phyloP scores from a whole-genome alignment of 2,329 filamentous ascomycete genomes.

The Metarhizium anisopliae region DNA sequence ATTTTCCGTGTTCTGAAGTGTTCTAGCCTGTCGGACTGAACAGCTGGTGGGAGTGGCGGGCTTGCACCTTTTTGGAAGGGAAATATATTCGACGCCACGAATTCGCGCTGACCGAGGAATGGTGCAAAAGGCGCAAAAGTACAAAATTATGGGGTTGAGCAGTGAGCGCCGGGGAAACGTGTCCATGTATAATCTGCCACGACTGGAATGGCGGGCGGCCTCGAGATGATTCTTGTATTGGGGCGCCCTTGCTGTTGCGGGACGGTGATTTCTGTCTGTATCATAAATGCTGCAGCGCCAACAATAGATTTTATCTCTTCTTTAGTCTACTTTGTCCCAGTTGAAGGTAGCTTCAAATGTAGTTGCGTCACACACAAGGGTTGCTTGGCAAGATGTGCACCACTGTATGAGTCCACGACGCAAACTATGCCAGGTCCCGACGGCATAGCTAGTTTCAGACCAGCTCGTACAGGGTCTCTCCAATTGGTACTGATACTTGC shows the following conservation, averaged over 20 bases:
- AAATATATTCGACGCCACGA: background rate
- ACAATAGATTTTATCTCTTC: constrained; percentile 3
- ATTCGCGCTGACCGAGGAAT: background rate
- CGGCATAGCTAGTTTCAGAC: too few species aligned
- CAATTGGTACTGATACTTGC: too few species aligned
- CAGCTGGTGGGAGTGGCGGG: background rate
- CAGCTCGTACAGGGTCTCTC: too few species aligned
- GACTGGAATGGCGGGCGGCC: constrained; percentile 5
- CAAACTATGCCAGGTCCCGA: too few species aligned
- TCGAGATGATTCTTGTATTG: background rate
- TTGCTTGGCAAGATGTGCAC: too few species aligned
- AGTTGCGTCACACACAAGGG: background rate
- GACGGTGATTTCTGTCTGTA: constrained; percentile 6
- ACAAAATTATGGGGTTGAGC: background rate
- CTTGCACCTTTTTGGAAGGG: background rate
- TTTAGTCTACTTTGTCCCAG: background rate
- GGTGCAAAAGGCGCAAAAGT: background rate
- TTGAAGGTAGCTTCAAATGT: background rate
- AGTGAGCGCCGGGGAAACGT: background rate
- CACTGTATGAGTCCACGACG: too few species aligned
- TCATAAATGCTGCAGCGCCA: constrained; percentile 7
- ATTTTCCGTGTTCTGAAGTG: background rate
- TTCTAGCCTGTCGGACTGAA: background rate
- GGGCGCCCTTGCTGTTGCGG: background rate
- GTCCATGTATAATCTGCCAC: constrained; percentile 9